Percentiles rank a stretch among this genome's conserved stretches.
Evolutionary conservation across 306 rosid species (phyloP).

Genomic region (Sicyos edulis): DNA sequence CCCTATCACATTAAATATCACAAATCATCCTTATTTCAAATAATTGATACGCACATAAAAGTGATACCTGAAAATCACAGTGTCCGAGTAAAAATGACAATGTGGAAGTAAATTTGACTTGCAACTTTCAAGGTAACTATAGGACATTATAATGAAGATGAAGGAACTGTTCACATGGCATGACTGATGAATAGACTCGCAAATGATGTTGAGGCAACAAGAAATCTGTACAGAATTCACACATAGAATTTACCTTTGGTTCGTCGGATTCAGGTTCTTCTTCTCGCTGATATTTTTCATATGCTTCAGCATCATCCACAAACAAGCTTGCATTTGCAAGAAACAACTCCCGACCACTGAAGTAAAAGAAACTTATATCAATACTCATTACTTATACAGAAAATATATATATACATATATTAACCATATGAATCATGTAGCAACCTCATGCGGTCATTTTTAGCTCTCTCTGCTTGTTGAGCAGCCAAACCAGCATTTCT

Average conservation of each 20-base stretch:
- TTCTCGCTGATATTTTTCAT: constrained; percentile 70
- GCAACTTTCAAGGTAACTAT: not conserved
- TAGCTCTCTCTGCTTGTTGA: constrained; percentile 90
- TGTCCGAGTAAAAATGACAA: not conserved
- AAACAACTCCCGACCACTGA: constrained; percentile 70
- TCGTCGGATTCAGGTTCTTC: constrained; percentile 43
- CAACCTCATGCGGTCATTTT: constrained; percentile 95
- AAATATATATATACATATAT: not conserved
- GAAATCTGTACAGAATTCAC: not conserved
- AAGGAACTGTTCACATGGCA: constrained; percentile 5
- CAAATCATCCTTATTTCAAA: no score
- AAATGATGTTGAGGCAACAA: not conserved
- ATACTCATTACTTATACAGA: not conserved
- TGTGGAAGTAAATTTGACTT: not conserved
- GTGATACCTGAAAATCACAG: no score
- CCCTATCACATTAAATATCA: no score
- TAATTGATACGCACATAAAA: no score
- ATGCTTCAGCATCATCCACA: constrained; percentile 96
- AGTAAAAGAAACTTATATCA: constrained; percentile 20
- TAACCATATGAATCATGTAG: not conserved
- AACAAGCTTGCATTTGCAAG: constrained; percentile 83
- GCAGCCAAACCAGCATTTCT: constrained; percentile 85
- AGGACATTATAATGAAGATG: not conserved
- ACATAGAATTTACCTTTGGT: constrained; percentile 43
- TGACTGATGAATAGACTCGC: not conserved